Evolutionary conservation across 345 rosid genomes (phyloP).

Genomic region (Boechera divaricarpa): DNA sequence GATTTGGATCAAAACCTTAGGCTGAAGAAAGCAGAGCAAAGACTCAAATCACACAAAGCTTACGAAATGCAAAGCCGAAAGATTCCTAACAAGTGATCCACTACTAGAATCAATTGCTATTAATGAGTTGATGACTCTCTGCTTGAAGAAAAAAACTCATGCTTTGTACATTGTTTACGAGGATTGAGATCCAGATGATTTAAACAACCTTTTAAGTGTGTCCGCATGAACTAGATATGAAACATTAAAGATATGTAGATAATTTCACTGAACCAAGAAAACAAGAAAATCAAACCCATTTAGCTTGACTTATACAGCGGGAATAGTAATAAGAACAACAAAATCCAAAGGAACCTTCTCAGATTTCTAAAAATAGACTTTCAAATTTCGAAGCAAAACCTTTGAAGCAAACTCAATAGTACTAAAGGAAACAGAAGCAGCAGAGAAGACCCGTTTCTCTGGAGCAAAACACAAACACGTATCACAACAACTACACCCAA

Average conservation of each 20-base stretch:
- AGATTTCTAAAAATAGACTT: constrained; percentile 17
- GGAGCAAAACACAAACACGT: constrained; percentile 27
- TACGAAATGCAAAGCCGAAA: background rate
- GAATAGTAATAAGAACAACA: constrained; percentile 8
- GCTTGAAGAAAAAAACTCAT: background rate
- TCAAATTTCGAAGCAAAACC: background rate
- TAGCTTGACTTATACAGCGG: constrained; percentile 15
- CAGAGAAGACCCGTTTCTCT: background rate
- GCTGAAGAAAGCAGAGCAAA: constrained; percentile 22
- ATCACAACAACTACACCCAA: background rate
- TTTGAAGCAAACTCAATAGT: background rate
- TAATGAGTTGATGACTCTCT: background rate
- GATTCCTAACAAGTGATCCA: background rate
- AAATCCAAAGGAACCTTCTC: background rate
- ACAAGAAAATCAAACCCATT: constrained; percentile 6
- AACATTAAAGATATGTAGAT: background rate
- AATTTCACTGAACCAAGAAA: constrained; percentile 20
- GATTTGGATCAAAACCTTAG: background rate
- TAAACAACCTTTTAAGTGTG: background rate
- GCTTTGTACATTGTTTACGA: background rate
- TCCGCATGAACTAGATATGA: background rate
- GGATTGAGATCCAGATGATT: background rate
- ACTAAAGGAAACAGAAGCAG: background rate
- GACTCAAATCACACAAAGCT: background rate
- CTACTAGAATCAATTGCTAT: background rate